Evolutionary conservation across 169 alveolate genomes (phyloP), one percentile per base, ranked within the genome.

Genomic region (Plasmodium gallinaceum): DNA sequence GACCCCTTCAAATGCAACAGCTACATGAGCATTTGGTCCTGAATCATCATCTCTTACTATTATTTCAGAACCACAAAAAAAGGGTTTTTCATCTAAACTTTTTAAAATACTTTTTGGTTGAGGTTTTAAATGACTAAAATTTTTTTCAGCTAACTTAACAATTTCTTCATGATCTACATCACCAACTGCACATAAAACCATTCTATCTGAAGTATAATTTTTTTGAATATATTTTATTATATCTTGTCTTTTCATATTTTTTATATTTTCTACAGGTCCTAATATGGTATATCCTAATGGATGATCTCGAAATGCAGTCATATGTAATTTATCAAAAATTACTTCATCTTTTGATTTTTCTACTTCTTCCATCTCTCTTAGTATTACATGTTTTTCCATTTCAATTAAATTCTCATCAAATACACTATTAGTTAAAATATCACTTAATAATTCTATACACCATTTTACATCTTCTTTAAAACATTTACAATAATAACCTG

Each of bases 321-420:
- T 93, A 85, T 95, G 98, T 39, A 96, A 88, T 60, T 95, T 89
- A 88, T 98, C 99, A 93, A 98, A 97, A 39, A 97, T 88, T n/a
- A 97, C 97, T 88, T 98, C 99, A 83, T 96, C 97, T 39, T 80
- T 90, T 51, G 97, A 97, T 85, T 95, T 93, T 74, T 96, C 97
- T 10, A 97, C 98, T 88, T 97, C 99, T 88, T 98, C 97, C 96
- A 97, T 97, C 88, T 98, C 99, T 43, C 99, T 91, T 72, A 97
- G 93, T 7, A 98, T 98, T 0, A 98, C 98, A 45, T 95, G 97
- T 64, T 96, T 96, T 88, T 98, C 99, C 42, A 91, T 75, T 71
- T 97, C 98, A 71, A 98, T 93, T 42, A 94, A 96, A 24, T 90
- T 83, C 8, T 91, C 93, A 72, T 96, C 96, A 87, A 98, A 96